phyloP scores from a whole-genome alignment of 352 stramenopile genomes.

The Phytophthora lateralis region DNA sequence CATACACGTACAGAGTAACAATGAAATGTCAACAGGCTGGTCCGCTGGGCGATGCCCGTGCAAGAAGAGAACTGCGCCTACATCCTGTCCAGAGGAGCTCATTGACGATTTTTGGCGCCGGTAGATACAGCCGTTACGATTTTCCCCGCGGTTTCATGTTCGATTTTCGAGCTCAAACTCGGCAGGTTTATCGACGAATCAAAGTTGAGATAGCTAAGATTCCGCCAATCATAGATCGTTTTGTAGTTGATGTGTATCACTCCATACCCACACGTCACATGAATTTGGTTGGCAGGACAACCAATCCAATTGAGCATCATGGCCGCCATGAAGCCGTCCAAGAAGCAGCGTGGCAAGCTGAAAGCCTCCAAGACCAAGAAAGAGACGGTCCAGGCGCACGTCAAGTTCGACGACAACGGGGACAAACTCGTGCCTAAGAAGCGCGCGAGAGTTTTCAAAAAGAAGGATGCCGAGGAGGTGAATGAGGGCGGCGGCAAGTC shows the following conservation, averaged over 20 bases:
- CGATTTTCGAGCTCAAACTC: neutral
- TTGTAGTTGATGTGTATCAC: slow-evolving; percentile 4
- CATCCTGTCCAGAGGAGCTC: slow-evolving; percentile 9
- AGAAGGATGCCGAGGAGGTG: slow-evolving; percentile 31
- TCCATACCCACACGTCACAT: slow-evolving; percentile 25
- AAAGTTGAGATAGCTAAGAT: slow-evolving; percentile 15
- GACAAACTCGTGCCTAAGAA: slow-evolving; percentile 58
- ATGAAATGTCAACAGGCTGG: slow-evolving; percentile 3
- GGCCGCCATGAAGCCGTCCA: slow-evolving; percentile 62
- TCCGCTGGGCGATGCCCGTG: slow-evolving; percentile 3
- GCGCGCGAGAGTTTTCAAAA: slow-evolving; percentile 37
- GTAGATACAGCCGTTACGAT: slow-evolving; percentile 17
- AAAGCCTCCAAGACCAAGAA: slow-evolving; percentile 44
- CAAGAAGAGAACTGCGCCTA: slow-evolving; percentile 45
- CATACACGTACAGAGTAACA: slow-evolving; percentile 8
- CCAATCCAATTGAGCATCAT: slow-evolving; percentile 35
- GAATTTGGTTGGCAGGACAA: slow-evolving; percentile 32
- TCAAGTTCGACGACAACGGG: slow-evolving; percentile 74
- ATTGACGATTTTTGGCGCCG: slow-evolving; percentile 37
- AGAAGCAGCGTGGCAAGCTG: slow-evolving; percentile 81
- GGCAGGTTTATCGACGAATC: slow-evolving; percentile 45
- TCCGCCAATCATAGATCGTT: slow-evolving; percentile 43
- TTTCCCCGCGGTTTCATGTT: slow-evolving; percentile 21
- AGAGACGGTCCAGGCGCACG: slow-evolving; percentile 45
- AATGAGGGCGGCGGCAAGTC: slow-evolving; percentile 66